Conservation (phyloP, 176 grass and related monocot species). For the Saccharum officinarum region DNA sequence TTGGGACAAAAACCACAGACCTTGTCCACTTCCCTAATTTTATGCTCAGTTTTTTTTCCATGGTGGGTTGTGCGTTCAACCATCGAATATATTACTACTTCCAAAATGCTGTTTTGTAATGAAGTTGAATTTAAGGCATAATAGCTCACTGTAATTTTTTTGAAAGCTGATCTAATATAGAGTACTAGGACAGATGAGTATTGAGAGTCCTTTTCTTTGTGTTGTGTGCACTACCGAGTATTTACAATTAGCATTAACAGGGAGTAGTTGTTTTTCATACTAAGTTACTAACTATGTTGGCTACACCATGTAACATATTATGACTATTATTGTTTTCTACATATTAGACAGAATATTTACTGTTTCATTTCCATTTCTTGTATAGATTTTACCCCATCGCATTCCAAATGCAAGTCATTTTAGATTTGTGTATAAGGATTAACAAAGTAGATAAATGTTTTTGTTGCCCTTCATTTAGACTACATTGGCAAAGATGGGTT, state of each 20-base stretch:
- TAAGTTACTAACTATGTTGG: background rate
- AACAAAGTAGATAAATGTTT: background rate
- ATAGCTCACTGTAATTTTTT: background rate
- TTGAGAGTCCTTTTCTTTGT: conserved; percentile 4
- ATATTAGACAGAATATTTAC: background rate
- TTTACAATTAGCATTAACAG: background rate
- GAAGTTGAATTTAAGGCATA: background rate
- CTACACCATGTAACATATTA: background rate
- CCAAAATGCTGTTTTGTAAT: background rate
- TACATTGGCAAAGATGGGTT: background rate
- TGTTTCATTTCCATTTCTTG: conserved; percentile 1
- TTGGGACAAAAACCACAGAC: background rate
- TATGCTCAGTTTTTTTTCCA: background rate
- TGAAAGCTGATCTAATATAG: background rate
- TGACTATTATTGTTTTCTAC: conserved; percentile 13
- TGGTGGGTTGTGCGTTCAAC: background rate
- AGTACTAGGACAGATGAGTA: background rate
- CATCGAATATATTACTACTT: background rate
- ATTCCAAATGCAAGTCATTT: background rate
- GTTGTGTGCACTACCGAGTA: background rate
- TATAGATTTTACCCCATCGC: background rate
- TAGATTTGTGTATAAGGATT: background rate
- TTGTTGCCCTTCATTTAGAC: conserved; percentile 5
- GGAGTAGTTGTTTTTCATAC: background rate
- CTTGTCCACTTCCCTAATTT: background rate